Percentiles rank a stretch among this genome's conserved stretches.
Evolutionary conservation across 129 eudicot genomes (phyloP).

Genomic region (Centrapalus pauciflorus): DNA sequence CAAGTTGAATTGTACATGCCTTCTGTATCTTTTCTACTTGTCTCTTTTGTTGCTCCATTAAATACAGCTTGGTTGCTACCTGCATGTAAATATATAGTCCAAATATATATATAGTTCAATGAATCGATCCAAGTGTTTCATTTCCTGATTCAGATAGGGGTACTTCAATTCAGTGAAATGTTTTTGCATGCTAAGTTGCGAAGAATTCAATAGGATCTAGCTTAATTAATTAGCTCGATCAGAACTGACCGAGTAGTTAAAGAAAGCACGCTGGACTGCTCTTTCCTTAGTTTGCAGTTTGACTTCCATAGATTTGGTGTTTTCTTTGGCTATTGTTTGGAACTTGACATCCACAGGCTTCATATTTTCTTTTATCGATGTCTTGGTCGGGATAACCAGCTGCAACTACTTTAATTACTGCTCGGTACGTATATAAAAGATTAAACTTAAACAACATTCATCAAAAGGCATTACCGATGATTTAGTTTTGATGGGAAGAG

Average conservation of each 20-base stretch:
- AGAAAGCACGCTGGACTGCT: conserved; percentile 71
- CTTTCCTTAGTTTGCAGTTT: conserved; percentile 80
- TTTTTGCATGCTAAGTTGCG: too few species aligned
- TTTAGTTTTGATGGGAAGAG: conserved; percentile 21
- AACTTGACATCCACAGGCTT: conserved; percentile 57
- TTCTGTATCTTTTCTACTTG: conserved; percentile 51
- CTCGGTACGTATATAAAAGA: neutral
- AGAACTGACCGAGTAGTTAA: conserved; percentile 61
- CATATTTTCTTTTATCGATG: conserved; percentile 45
- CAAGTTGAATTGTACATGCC: conserved; percentile 29
- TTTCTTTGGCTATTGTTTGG: conserved; percentile 55
- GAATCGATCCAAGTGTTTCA: neutral
- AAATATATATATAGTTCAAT: neutral
- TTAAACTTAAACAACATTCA: neutral
- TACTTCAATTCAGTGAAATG: too few species aligned
- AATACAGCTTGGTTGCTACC: conserved; percentile 69
- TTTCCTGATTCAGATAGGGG: too few species aligned
- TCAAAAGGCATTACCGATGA: conserved; percentile 29
- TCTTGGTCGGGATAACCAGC: neutral
- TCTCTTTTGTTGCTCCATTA: conserved; percentile 71
- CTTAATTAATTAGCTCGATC: too few species aligned
- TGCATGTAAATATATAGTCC: conserved; percentile 13
- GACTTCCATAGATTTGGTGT: conserved; percentile 56
- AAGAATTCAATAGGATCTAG: too few species aligned
- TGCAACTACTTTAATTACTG: neutral